Evolutionary conservation across 257 asterid genomes (phyloP).

Genomic region (Solanum peruvianum): DNA sequence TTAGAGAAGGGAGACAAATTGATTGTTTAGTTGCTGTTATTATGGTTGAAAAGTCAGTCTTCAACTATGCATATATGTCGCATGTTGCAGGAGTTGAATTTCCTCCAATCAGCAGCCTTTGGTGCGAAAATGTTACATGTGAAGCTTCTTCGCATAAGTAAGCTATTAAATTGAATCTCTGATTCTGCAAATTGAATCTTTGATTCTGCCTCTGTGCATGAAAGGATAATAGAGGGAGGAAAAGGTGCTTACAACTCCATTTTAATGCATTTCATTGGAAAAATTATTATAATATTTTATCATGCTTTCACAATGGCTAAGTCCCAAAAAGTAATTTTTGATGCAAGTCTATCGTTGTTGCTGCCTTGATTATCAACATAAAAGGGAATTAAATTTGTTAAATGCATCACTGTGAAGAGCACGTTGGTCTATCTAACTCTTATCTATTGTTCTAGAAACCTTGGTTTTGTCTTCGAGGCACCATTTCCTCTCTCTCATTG

Average conservation of each 20-base stretch:
- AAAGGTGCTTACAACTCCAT: neutral
- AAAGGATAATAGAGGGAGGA: conserved; percentile 14
- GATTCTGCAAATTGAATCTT: conserved; percentile 5
- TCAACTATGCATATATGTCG: conserved; percentile 62
- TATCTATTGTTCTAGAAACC: neutral
- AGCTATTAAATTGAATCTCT: conserved; percentile 59
- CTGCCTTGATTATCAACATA: neutral
- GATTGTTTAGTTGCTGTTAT: conserved; percentile 6
- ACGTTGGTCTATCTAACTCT: neutral
- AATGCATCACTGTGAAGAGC: neutral
- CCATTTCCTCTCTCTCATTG: neutral
- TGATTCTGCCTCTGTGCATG: conserved; percentile 21
- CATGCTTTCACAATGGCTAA: neutral
- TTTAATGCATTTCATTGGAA: neutral
- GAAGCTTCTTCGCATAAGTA: conserved; percentile 62
- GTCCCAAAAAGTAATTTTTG: neutral
- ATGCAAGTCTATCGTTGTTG: neutral
- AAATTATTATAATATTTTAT: neutral
- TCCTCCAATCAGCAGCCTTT: conserved; percentile 48
- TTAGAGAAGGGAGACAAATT: neutral
- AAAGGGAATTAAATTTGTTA: neutral
- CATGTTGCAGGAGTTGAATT: conserved; percentile 72
- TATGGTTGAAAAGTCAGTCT: conserved; percentile 25
- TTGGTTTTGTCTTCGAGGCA: neutral
- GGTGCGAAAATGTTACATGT: conserved; percentile 52